Evolutionary conservation across 495 filamentous ascomycete genomes (phyloP).

Genomic region (Viridothelium virens): DNA sequence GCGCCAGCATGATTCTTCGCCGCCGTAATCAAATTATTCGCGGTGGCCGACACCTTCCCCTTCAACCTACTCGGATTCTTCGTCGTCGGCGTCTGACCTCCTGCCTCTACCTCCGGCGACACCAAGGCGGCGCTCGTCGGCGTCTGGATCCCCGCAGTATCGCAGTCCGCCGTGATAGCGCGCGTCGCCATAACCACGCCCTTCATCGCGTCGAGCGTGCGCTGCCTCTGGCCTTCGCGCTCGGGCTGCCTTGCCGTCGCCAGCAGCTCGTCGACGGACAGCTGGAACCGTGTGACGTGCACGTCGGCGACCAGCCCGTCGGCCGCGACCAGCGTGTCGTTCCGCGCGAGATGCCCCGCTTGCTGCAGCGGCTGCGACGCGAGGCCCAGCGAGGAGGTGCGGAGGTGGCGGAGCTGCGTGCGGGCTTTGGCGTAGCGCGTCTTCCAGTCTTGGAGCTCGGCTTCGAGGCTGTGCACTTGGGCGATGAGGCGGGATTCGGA

Average conservation of each 20-base stretch:
- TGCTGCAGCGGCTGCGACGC: conserved; percentile 30
- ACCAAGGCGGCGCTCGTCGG: conserved; percentile 27
- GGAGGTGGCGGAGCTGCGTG: conserved; percentile 72
- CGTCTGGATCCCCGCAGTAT: conserved; percentile 24
- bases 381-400: conserved; percentile 69
- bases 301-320: conserved; percentile 80
- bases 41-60: conserved; percentile 72
- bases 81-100: conserved; percentile 40
- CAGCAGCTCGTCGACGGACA: conserved; percentile 89
- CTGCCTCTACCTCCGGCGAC: conserved; percentile 24
- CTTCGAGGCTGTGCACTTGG: conserved; percentile 66
- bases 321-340: conserved; percentile 54
- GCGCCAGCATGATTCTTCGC: conserved; percentile 80
- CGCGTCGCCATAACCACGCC: conserved; percentile 70
- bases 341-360: conserved; percentile 21
- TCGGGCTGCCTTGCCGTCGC: conserved; percentile 39
- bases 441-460: conserved; percentile 82
- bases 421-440: conserved; percentile 78
- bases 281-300: conserved; percentile 90
- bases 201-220: conserved; percentile 74
- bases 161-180: conserved; percentile 63
- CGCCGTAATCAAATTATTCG: conserved; percentile 92
- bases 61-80: conserved; percentile 59
- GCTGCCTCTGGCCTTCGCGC: conserved; percentile 57
- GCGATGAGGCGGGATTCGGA: conserved; percentile 67